Percentiles rank a stretch among this genome's conserved stretches.
phyloP scores from a whole-genome alignment of 495 filamentous ascomycete species.

The Penicillium soppii region DNA sequence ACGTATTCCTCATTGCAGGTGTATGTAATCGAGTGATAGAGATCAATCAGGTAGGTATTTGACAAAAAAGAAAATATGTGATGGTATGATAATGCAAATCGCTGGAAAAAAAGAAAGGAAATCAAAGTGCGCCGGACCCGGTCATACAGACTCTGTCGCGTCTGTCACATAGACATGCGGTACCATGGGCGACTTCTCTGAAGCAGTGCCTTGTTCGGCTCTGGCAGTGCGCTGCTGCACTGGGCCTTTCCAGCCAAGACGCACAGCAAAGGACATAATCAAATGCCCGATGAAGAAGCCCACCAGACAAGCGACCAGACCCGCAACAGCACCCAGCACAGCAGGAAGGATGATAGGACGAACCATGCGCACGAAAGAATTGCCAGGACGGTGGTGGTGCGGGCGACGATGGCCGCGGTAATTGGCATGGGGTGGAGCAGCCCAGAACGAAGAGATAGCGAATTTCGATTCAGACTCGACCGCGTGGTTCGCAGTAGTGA shows the following conservation, averaged over 20 bases:
- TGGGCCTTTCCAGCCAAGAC: slow-evolving; percentile 5
- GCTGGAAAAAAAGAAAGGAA: not conserved
- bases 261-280: slow-evolving; percentile 30
- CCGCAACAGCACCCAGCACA: slow-evolving; percentile 36
- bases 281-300: slow-evolving; percentile 43
- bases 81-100: not conserved
- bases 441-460: slow-evolving; percentile 22
- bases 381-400: slow-evolving; percentile 16
- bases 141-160: slow-evolving; percentile 4
- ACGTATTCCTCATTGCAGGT: not conserved
- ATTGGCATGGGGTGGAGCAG: slow-evolving; percentile 6
- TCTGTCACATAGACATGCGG: slow-evolving; percentile 10
- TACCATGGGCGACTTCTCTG: slow-evolving; percentile 21
- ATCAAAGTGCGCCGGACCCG: not conserved
- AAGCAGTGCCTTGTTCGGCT: slow-evolving; percentile 19
- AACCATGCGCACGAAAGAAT: slow-evolving; percentile 27
- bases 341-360: slow-evolving; percentile 38
- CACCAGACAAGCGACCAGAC: slow-evolving; percentile 38
- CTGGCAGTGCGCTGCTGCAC: not conserved
- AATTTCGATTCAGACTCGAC: slow-evolving; percentile 8
- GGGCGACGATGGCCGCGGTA: slow-evolving; percentile 9
- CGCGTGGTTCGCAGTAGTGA: not conserved
- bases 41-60: not conserved
- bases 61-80: not conserved
- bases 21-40: not conserved